A percentile compares a stretch with the other conserved stretches of the same genome.
These are phyloP conservation scores for Calonectria honghensis DNA, from an alignment of 2,329 filamentous ascomycete genomes.

Conservation along the genomic window DNA sequence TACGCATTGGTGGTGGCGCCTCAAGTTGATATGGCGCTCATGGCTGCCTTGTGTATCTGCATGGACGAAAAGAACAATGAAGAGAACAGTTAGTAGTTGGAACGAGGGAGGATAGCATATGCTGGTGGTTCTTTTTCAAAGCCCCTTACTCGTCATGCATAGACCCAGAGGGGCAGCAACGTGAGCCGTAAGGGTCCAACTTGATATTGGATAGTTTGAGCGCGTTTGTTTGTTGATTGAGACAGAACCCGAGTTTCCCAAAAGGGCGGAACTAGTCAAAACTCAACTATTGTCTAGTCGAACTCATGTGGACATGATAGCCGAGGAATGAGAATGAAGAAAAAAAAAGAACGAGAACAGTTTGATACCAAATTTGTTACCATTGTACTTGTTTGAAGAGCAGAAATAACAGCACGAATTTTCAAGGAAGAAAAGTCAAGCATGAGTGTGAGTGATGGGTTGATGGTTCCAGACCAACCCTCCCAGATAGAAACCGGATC, in stretches of 20 bases:
- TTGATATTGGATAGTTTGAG: background rate
- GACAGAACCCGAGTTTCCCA: background rate
- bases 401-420: background rate
- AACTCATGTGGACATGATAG: background rate
- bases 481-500: background rate
- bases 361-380: background rate
- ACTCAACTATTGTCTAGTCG: background rate
- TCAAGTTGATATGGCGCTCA: constrained; percentile 78
- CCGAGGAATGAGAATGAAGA: background rate
- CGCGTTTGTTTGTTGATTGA: background rate
- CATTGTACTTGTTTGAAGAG: background rate
- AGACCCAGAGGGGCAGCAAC: background rate
- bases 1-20: constrained; percentile 79
- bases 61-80: constrained; percentile 78
- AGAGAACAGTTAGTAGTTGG: constrained; percentile 6
- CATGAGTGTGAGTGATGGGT: background rate
- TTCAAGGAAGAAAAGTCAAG: background rate
- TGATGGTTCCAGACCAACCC: background rate
- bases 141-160: background rate
- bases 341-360: background rate
- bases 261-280: background rate
- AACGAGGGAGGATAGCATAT: background rate
- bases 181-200: background rate
- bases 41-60: constrained; percentile 80
- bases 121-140: background rate